These are phyloP conservation scores for Chimonanthus praecox DNA, from an alignment of 164 flowering plant species.

Conservation along the genomic window DNA sequence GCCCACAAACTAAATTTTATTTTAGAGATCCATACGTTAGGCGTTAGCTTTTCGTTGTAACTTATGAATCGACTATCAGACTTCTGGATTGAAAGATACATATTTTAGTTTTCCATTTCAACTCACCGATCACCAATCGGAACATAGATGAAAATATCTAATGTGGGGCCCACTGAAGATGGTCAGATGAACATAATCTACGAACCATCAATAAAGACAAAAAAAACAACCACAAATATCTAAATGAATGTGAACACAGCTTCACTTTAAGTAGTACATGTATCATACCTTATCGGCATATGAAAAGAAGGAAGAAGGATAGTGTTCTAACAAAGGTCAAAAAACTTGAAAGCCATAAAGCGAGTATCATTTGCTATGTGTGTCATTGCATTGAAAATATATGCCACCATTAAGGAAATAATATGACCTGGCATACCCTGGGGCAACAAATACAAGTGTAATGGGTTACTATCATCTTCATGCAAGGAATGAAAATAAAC, in stretches of 20 bases:
- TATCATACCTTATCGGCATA: conserved; percentile 70
- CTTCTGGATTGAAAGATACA: no score
- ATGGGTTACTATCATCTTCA: not conserved
- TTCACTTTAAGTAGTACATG: not conserved
- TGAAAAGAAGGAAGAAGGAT: conserved; percentile 59
- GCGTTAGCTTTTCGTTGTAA: no score
- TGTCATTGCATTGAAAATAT: conserved; percentile 82
- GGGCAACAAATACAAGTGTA: not conserved
- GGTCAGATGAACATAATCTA: no score
- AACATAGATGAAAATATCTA: no score
- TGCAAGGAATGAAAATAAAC: not conserved
- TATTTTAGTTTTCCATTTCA: no score
- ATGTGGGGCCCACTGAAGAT: no score
- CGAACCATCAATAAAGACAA: not conserved
- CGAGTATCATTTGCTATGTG: conserved; percentile 69
- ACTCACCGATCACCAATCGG: no score
- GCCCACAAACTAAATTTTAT: no score
- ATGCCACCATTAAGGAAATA: conserved; percentile 64
- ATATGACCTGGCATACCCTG: conserved; percentile 73
- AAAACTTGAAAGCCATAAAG: conserved; percentile 83
- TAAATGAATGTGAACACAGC: not conserved
- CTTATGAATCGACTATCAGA: no score
- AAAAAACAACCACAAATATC: not conserved
- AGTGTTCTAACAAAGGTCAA: conserved; percentile 57
- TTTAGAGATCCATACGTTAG: no score